Evolutionary conservation across 192 early-diverging fungal species (phyloP), one percentile per base, ranked within the genome.

Genomic region (Chytriomyces hyalinus): DNA sequence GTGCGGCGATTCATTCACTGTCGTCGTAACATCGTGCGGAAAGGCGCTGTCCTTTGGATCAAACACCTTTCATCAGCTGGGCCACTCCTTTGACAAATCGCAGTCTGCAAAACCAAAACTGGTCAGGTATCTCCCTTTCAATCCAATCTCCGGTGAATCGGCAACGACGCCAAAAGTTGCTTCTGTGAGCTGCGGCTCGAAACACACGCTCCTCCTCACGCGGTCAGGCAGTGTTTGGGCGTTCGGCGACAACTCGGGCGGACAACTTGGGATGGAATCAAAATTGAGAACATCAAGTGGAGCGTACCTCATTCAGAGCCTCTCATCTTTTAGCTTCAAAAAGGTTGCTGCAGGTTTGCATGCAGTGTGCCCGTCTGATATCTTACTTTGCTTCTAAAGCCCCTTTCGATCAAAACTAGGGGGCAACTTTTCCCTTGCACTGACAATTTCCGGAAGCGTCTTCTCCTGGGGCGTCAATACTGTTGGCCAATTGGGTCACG

Each of bases 381-480:
- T 36, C 36, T 36, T 36, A 36, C 4, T 36, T 36, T 36, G 36
- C 36, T 36, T 36, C 36, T 36, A 36, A 36, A 36, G 36, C 36
- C 36, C 36, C 36, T 36, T 36, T 36, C 36, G 36, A 36, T 20
- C 15, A 65, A 24, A 65, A 24, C 4, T 22, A 73, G 75, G 75
- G n/a, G 51, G 6, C 17, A 22, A 24, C 3, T 76, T 59, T 46
- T 76, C 67, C 11, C 10, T 76, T 5, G 75, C 67, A 36, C 22
- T 69, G 59, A 76, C 75, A 13, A 17, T 45, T 17, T 70, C 75
- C n/a, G 75, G 75, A 47, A 76, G 11, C 20, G 57, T 76, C 6
- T 76, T 70, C 51, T 57, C 75, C 20, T 76, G 75, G 75, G 75
- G 75, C 20, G 6, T 26, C 51, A 76, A 68, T 28, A 20, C 28